Evolutionary conservation across 305 asterid species (phyloP).

Genomic region (Rubia balearica): DNA sequence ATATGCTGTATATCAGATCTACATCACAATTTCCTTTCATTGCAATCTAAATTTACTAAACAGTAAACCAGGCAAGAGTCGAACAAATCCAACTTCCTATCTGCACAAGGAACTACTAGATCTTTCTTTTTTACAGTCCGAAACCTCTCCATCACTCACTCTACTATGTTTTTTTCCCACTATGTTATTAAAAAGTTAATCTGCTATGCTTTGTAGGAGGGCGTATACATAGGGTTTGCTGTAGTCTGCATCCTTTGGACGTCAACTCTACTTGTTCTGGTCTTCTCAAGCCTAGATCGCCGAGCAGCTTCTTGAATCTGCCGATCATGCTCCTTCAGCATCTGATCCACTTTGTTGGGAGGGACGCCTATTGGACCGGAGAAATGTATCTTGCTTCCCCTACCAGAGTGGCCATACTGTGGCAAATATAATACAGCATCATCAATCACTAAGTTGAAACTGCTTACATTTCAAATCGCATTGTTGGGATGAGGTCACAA

Average conservation of each 20-base stretch:
- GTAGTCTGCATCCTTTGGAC: conserved; percentile 31
- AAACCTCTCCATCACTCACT: conserved; percentile 4
- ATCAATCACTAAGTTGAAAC: conserved; percentile 5
- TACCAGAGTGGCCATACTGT: conserved; percentile 41
- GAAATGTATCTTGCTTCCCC: conserved; percentile 48
- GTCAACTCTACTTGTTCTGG: conserved; percentile 36
- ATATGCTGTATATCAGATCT: not conserved
- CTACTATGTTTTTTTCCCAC: too few species aligned
- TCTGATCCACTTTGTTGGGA: conserved; percentile 63
- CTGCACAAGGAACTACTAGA: conserved; percentile 12
- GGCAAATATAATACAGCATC: conserved; percentile 6
- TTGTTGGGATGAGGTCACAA: not conserved
- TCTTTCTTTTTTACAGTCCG: conserved; percentile 9
- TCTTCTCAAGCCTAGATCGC: conserved; percentile 52
- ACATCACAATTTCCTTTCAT: conserved; percentile 3
- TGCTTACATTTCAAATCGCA: not conserved
- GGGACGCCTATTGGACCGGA: conserved; percentile 76
- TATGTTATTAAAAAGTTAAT: not conserved
- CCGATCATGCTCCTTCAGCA: conserved; percentile 87
- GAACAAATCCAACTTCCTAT: conserved; percentile 1
- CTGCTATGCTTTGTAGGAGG: conserved; percentile 26
- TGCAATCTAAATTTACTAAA: conserved; percentile 1
- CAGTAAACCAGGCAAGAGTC: not conserved
- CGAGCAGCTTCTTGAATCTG: conserved; percentile 77
- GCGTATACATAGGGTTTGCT: conserved; percentile 21